Evolutionary conservation across 345 rosid species (phyloP), one percentile per base, ranked within the genome.

Genomic region (Microcos paniculata): DNA sequence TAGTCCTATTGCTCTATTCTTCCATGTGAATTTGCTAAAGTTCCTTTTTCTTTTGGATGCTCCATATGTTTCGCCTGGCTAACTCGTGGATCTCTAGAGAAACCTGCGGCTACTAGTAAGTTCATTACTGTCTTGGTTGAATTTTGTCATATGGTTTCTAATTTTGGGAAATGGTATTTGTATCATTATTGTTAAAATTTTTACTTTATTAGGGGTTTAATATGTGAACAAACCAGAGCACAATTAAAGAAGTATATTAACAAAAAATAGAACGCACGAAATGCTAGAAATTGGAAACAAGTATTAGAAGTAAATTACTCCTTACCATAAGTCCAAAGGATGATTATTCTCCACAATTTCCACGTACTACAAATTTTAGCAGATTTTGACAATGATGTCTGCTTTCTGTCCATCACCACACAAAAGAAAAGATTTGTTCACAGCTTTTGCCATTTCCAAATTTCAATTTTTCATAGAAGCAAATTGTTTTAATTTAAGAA

Each of bases 61-160:
- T 85, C 62, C 53, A 10, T 79, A 57, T 43, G 28, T 49, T 31
- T 73, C 76, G 72, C 86, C 75, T 85, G 84, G 86, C 74, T 79
- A 76, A 79, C 76, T 81, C 78, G 85, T 80, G 78, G 80, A 86
- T 80, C 72, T 85, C 73, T 85, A 95, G 99, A 95, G 87, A 95
- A 93, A 91, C 99, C 98, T 51, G 99, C 98, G 4, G 97, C 97
- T 72, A 85, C 94, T 59, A 83, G 99, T 95, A 89, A 91, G 99
- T 91, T 59, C 45, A 33, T 73, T 64, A 57, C 57, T 21, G 1
- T 70, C 68, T 81, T 61, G 33, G 38, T 53, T 76, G 33, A 58
- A 30, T 46, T 79, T 62, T 56, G n/a, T 56, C 6, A 18, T 57
- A 52, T 71, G 46, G 30, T 76, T 63, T 35, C 58, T 56, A 48